Evolutionary conservation across 495 filamentous ascomycete genomes (phyloP), one percentile per base, ranked within the genome.

Genomic region (Neurospora sp.): DNA sequence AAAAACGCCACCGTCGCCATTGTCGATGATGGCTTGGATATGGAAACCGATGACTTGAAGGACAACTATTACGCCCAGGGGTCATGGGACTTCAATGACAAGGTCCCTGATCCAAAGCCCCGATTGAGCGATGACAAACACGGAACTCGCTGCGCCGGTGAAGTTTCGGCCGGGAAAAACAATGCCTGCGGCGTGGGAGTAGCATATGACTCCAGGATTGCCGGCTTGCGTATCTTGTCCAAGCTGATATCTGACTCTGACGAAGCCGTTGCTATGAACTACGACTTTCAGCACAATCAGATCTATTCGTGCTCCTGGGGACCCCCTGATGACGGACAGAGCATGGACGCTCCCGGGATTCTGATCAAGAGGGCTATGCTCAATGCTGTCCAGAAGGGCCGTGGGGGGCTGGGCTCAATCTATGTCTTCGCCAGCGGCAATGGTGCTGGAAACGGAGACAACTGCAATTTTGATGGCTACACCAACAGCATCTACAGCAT

Each of bases 281-380:
- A 94, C 81, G 93, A 89, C 35, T 96, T 88, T 77, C 90, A 98
- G 75, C 85, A 93, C 45, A 99, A 97, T 78, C 91, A 97, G 73
- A 98, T 99, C 65, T 99, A 98, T 82, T 99, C 96, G 10, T 99
- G 96, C 82, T 98, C 95, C 0, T 99, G 96, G 96, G 96, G 96
- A 0, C 96, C 96, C 40, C 92, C 92, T 5, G 96, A 99, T 76
- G 94, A 98, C 79, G 96, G 96, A 59, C 82, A 87, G 70, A 92
- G 92, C 14, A 99, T 99, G 96, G 96, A 98, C 72, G 93, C 90
- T 1, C 96, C 96, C 3, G 94, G 94, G 4, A 87, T 96, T 70
- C 85, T 99, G 16, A 97, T 99, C 76, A 89, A 90, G 76, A 87
- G 88, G 73, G 96, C 96, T 14, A 96, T 99, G 90, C 82, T 97